These are phyloP conservation scores for Psidium guajava DNA, from an alignment of 345 rosid species.

Conservation along the genomic window DNA sequence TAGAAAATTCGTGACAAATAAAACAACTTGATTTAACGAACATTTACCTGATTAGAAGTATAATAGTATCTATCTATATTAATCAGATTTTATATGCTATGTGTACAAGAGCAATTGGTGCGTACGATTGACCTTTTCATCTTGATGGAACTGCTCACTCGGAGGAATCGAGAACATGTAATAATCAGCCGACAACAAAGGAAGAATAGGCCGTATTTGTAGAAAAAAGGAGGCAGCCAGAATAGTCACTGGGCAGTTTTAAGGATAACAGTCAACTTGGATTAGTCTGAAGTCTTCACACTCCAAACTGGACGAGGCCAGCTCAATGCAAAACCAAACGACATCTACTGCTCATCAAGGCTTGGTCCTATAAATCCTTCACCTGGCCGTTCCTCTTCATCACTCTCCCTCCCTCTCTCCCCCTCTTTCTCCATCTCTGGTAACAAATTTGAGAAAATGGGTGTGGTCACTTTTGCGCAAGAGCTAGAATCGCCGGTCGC, in stretches of 20 bases:
- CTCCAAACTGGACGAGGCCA: neutral
- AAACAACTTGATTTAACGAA: too few relatives aligned
- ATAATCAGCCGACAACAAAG: neutral
- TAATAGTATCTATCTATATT: too few relatives aligned
- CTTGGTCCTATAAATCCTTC: neutral
- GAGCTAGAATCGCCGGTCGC: conserved; percentile 4
- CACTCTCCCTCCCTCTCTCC: neutral
- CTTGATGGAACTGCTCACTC: neutral
- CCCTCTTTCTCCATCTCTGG: neutral
- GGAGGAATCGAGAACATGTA: neutral
- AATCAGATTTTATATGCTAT: too few relatives aligned
- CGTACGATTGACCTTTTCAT: neutral
- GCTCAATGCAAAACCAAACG: neutral
- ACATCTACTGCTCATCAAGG: neutral
- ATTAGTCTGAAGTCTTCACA: neutral
- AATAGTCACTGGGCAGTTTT: neutral
- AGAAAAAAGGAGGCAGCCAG: neutral
- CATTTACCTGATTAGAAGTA: too few relatives aligned
- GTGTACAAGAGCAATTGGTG: neutral
- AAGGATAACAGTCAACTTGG: neutral
- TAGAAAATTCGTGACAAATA: too few relatives aligned
- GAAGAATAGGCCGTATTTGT: neutral
- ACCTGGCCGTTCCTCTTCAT: neutral
- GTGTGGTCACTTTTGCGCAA: conserved; percentile 2
- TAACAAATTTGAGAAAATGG: neutral